A percentile compares a stretch with the other conserved stretches of the same genome.
Conservation (phyloP, 2,329 filamentous ascomycete species). For the Colletotrichum plurivorum region DNA sequence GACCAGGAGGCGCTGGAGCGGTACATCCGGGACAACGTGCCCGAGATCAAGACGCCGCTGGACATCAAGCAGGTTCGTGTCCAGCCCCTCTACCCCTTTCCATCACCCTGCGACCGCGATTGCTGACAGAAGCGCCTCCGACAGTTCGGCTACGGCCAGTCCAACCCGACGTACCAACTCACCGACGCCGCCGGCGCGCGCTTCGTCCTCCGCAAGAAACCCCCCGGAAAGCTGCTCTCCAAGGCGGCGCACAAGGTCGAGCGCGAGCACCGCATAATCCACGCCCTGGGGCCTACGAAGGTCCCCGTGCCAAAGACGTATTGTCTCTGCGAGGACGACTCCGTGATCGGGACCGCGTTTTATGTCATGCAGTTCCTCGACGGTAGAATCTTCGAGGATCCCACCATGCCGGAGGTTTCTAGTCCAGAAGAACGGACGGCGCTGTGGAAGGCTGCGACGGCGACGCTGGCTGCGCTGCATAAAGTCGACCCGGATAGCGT, state of each 20-base stretch:
- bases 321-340: constrained; percentile 86
- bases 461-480: constrained; percentile 89
- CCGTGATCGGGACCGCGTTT: constrained; percentile 89
- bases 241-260: constrained; percentile 97
- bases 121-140: constrained; percentile 2
- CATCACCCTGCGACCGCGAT: not conserved
- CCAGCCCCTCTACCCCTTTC: no score
- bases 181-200: constrained; percentile 77
- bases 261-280: constrained; percentile 92
- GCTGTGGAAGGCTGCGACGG: constrained; percentile 90
- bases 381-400: constrained; percentile 93
- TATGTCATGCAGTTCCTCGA: constrained; percentile 98
- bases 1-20: constrained; percentile 83
- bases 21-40: constrained; percentile 85
- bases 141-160: constrained; percentile 97
- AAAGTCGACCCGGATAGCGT: constrained; percentile 76
- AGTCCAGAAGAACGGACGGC: constrained; percentile 76
- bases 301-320: constrained; percentile 89
- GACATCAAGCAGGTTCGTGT: constrained; percentile 95
- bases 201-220: constrained; percentile 97
- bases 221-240: constrained; percentile 92
- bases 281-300: constrained; percentile 82
- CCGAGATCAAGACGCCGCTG: constrained; percentile 85
- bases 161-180: constrained; percentile 96
- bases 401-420: constrained; percentile 80